Percentiles rank a stretch among this genome's conserved stretches.
Evolutionary conservation across 495 filamentous ascomycete genomes (phyloP).

Genomic region (Neurospora sp.): DNA sequence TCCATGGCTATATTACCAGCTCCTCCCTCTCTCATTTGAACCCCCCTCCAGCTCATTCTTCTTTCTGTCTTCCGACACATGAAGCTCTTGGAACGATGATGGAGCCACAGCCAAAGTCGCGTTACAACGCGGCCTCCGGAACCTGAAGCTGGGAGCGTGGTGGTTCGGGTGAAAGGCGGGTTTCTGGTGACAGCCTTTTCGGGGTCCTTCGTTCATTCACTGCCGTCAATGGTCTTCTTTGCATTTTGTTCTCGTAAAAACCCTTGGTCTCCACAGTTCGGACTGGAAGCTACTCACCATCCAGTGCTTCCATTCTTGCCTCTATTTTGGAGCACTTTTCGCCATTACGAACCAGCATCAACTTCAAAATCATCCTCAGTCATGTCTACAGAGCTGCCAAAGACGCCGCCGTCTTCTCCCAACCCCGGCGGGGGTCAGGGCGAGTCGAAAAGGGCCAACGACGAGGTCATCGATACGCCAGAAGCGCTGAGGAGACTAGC

Average conservation of each 20-base stretch:
- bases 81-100: background rate
- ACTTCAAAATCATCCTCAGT: background rate
- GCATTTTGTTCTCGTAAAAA: background rate
- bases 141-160: background rate
- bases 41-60: background rate
- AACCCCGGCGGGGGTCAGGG: background rate
- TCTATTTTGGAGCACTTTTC: background rate
- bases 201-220: background rate
- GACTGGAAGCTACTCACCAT: background rate
- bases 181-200: background rate
- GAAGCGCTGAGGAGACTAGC: background rate
- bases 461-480: background rate
- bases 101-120: background rate
- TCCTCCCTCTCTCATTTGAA: background rate
- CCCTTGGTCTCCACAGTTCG: background rate
- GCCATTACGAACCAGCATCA: background rate
- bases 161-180: background rate
- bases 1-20: background rate
- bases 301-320: background rate
- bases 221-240: background rate
- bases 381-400: background rate
- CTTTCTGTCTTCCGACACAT: background rate
- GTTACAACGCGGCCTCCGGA: background rate
- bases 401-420: background rate
- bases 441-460: background rate